Conservation (phyloP, 257 asterid genomes). For the Petrea volubilis region DNA sequence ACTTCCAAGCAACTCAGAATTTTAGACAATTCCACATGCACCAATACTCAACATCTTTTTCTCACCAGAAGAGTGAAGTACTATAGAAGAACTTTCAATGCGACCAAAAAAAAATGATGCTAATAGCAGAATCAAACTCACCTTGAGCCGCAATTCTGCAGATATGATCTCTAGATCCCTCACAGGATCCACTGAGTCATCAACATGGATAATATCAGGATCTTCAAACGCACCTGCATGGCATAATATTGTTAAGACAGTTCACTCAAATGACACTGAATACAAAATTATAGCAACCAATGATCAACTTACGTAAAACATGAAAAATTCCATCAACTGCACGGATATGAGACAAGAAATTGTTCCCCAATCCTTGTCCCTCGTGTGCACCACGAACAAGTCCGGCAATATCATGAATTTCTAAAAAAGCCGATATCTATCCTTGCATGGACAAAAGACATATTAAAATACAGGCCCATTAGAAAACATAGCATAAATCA, state of each 20-base stretch:
- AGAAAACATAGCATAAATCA: not conserved
- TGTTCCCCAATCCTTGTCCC: slow-evolving; percentile 98
- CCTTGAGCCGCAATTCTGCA: slow-evolving; percentile 90
- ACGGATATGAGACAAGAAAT: slow-evolving; percentile 92
- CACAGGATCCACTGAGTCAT: slow-evolving; percentile 93
- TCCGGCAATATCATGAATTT: slow-evolving; percentile 98
- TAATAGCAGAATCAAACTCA: slow-evolving; percentile 28
- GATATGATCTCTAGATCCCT: slow-evolving; percentile 90
- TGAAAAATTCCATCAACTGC: slow-evolving; percentile 99
- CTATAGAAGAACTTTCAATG: not conserved
- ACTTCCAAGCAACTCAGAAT: slow-evolving; percentile 7
- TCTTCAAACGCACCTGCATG: slow-evolving; percentile 92
- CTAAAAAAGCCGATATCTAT: slow-evolving; percentile 91
- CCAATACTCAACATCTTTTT: slow-evolving; percentile 7
- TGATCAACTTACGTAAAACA: slow-evolving; percentile 71
- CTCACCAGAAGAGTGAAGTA: not conserved
- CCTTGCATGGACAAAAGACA: not conserved
- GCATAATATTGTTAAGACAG: slow-evolving; percentile 9
- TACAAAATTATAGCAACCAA: not conserved
- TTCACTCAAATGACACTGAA: slow-evolving; percentile 11
- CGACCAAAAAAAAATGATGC: not conserved
- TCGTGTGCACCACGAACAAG: slow-evolving; percentile 97
- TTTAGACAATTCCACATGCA: not conserved
- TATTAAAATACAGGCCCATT: not conserved
- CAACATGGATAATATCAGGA: slow-evolving; percentile 93